Conservation (phyloP, 345 rosid species). For the Rhodamnia argentea region DNA sequence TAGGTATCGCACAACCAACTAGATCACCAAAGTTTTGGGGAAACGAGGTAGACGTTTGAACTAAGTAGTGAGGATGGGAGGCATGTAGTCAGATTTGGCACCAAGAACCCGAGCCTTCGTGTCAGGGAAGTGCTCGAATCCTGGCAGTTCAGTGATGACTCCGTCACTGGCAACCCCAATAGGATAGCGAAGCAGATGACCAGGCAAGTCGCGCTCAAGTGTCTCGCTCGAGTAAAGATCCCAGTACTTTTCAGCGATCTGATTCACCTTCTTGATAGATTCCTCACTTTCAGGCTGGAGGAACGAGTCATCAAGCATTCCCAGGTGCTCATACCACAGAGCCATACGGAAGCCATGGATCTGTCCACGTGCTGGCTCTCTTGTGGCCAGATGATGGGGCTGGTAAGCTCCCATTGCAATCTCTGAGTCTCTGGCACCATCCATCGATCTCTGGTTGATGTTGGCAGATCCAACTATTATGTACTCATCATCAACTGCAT, state of each 20-base stretch:
- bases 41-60: not conserved
- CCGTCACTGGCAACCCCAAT: slow-evolving; percentile 57
- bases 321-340: slow-evolving; percentile 93
- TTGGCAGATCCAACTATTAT: slow-evolving; percentile 94
- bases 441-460: slow-evolving; percentile 98
- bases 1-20: not conserved
- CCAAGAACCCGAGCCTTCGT: slow-evolving; percentile 90
- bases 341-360: slow-evolving; percentile 95
- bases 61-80: slow-evolving; percentile 90
- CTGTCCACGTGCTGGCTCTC: slow-evolving; percentile 86
- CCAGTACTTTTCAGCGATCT: slow-evolving; percentile 83
- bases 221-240: slow-evolving; percentile 73
- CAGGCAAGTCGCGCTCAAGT: slow-evolving; percentile 73
- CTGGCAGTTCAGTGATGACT: slow-evolving; percentile 56
- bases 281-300: slow-evolving; percentile 59
- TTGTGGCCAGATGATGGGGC: slow-evolving; percentile 64
- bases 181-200: slow-evolving; percentile 92
- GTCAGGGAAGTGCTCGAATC: slow-evolving; percentile 71
- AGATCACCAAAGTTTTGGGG: slow-evolving; percentile 6
- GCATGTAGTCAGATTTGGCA: slow-evolving; percentile 75
- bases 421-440: slow-evolving; percentile 97
- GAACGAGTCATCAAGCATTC: slow-evolving; percentile 79
- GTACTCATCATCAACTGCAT: slow-evolving; percentile 95
- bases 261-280: slow-evolving; percentile 65
- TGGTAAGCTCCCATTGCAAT: slow-evolving; percentile 98